phyloP scores from a whole-genome alignment of 331 rosid genomes.

The Malus hybrid region DNA sequence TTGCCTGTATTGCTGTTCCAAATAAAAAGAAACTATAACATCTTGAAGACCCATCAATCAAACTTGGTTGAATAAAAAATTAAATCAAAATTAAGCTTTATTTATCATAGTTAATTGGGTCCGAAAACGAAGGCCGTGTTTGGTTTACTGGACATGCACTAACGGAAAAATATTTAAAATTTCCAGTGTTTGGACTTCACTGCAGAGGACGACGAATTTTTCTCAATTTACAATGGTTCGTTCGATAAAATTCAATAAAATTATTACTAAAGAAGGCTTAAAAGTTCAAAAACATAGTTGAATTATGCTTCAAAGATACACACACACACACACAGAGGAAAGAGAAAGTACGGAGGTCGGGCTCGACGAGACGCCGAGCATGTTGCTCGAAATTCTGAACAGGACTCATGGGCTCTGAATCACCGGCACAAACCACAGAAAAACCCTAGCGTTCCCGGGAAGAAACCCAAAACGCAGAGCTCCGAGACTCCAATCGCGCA shows the following conservation, averaged over 20 bases:
- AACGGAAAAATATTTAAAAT: neutral
- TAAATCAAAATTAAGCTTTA: neutral
- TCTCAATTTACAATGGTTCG: neutral
- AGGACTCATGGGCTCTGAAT: constrained; percentile 56
- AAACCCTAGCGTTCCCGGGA: constrained; percentile 32
- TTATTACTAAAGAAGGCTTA: neutral
- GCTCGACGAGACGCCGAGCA: constrained; percentile 68
- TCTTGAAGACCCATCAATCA: neutral
- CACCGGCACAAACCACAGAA: neutral
- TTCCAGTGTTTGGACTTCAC: neutral
- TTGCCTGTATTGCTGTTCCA: constrained; percentile 52
- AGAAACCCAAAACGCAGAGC: neutral
- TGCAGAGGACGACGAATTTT: neutral
- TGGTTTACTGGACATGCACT: neutral
- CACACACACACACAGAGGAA: too few relatives aligned
- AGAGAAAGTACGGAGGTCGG: constrained; percentile 47
- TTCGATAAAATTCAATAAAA: neutral
- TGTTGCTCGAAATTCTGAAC: constrained; percentile 87
- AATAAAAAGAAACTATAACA: neutral
- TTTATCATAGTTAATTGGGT: neutral
- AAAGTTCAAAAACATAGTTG: neutral
- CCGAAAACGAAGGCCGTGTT: neutral
- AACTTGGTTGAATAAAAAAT: neutral
- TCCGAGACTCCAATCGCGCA: neutral
- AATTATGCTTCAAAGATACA: neutral